These are phyloP conservation scores for Phoma sp. DNA, from an alignment of 2,329 filamentous ascomycete species.

Conservation along the genomic window DNA sequence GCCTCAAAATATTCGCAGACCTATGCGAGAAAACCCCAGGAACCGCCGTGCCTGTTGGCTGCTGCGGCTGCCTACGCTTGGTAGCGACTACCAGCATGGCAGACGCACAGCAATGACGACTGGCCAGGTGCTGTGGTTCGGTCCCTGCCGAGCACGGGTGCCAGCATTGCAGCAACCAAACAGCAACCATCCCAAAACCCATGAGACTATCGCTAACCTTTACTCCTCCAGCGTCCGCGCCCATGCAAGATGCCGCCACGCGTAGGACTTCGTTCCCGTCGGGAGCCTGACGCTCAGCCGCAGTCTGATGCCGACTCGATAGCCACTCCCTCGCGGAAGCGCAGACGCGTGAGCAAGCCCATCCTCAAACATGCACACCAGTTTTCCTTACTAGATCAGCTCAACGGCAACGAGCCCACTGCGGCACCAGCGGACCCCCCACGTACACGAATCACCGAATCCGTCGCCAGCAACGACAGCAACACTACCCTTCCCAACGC, in stretches of 20 bases:
- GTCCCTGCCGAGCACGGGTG: conserved; percentile 7
- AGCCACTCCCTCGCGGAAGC: conserved; percentile 56
- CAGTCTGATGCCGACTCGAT: conserved; percentile 52
- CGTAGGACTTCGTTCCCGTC: conserved; percentile 37
- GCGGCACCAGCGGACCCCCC: conserved; percentile 29
- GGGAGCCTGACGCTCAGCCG: conserved; percentile 41
- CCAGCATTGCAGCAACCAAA: conserved; percentile 17
- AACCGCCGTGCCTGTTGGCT: conserved; percentile 5
- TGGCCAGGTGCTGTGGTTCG: conserved; percentile 10
- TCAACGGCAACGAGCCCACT: conserved; percentile 41
- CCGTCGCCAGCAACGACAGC: conserved; percentile 51
- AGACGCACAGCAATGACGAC: conserved; percentile 12
- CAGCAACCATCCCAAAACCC: conserved; percentile 19
- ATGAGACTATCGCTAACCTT: conserved; percentile 25
- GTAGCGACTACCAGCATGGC: conserved; percentile 5
- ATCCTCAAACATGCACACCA: background rate
- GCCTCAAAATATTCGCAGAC: background rate
- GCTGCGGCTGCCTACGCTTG: background rate
- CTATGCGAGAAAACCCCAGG: background rate
- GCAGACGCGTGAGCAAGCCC: conserved; percentile 50
- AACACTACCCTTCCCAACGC: conserved; percentile 45
- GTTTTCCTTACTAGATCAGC: conserved; percentile 33
- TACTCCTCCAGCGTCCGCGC: conserved; percentile 15
- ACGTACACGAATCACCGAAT: conserved; percentile 45
- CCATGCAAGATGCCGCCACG: conserved; percentile 40